A percentile compares a stretch with the other conserved stretches of the same genome.
These are phyloP conservation scores for Scutellaria minor DNA, from an alignment of 257 asterid genomes.

Conservation along the genomic window DNA sequence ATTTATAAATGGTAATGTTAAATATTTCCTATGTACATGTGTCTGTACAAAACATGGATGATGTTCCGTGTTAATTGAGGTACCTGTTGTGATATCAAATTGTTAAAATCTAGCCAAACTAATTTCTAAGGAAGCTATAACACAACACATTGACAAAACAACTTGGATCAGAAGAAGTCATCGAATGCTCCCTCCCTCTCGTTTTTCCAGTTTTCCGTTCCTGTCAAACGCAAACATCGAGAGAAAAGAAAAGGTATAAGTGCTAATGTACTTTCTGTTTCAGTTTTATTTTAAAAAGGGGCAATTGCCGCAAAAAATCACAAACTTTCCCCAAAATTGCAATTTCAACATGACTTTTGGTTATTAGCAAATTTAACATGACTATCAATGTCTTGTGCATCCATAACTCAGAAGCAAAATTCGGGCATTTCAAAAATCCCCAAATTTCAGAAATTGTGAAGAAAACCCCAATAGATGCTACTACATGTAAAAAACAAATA, in stretches of 20 bases:
- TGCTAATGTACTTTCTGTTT: slow-evolving; percentile 42
- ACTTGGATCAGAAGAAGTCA: slow-evolving; percentile 93
- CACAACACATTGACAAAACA: slow-evolving; percentile 57
- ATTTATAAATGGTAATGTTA: slow-evolving; percentile 35
- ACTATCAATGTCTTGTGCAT: no score
- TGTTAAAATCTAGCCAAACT: slow-evolving; percentile 45
- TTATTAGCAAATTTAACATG: no score
- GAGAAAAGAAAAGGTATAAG: slow-evolving; percentile 45
- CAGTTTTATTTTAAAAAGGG: slow-evolving; percentile 14
- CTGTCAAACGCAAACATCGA: slow-evolving; percentile 91
- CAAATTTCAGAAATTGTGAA: no score
- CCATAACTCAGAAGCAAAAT: no score
- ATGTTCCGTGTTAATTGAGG: slow-evolving; percentile 48
- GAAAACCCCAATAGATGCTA: no score
- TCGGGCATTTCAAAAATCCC: no score
- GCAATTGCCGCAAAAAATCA: no score
- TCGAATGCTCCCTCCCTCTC: slow-evolving; percentile 96
- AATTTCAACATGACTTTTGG: no score
- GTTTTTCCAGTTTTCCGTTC: slow-evolving; percentile 77
- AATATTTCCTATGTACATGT: slow-evolving; percentile 40
- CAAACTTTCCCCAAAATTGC: no score
- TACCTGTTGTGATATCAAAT: slow-evolving; percentile 45
- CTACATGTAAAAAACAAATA: no score
- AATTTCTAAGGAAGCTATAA: slow-evolving; percentile 54
- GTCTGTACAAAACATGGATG: slow-evolving; percentile 51